Evolutionary conservation across 805 yeast species (phyloP), one percentile per base, ranked within the genome.

Genomic region (Barnettozyma sp.): DNA sequence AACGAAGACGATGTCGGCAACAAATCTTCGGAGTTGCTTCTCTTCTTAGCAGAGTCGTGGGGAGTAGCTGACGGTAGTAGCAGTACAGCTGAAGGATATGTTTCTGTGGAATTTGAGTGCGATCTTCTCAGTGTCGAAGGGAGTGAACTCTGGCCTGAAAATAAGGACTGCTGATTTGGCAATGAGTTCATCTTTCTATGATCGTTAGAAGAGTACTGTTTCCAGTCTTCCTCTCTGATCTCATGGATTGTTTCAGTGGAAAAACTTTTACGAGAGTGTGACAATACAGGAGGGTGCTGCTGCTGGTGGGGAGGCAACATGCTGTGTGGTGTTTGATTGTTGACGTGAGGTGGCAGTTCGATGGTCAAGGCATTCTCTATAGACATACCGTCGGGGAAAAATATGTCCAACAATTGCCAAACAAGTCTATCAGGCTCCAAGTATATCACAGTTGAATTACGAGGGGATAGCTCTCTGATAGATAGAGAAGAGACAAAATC

Each of bases 361-460:
- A 82, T 66, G 2, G 80, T 54, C 21, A 82, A 63, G 0, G 90
- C 81, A 33, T 80, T 85, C 13, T 62, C 59, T 68, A 79, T 70
- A 3, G 55, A 44, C 87, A 81, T 82, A 0, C 86, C 85, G n/a
- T 62, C 53, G 0, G 87, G 84, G 50, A 61, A 82, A 46, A 68
- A 70, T 15, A 60, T 60, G 40, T 82, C 87, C 7, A 83, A 45
- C 0, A 81, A 46, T 8, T 59, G 56, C 73, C 77, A 75, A 1
- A 83, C 73, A 14, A 62, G 55, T 33, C 68, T 71, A 49, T 82
- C 90, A 0, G 92, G 84, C 39, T 73, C 77, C 5, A 78, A 29
- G 20, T 35, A 27, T 23, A 34, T 13, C n/a, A 40, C 39, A 7
- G 7, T 15, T 5, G 15, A 12, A 16, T 20, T 22, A 15, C 31